Conservation (phyloP, 2,329 filamentous ascomycete genomes). For the Lachnellula hyalina region DNA sequence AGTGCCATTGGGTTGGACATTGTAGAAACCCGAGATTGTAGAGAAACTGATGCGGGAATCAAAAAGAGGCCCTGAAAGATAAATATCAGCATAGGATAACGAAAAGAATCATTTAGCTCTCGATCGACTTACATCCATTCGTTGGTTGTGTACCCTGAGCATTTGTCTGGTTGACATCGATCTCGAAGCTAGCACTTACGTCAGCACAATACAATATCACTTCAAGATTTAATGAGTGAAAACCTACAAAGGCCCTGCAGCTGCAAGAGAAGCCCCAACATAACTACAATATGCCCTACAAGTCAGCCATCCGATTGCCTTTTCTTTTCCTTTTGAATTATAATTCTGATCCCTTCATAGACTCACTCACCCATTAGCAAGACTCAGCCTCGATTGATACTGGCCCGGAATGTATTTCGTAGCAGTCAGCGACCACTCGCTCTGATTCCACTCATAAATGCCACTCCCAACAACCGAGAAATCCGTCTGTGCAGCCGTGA, state of each 20-base stretch:
- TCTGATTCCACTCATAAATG: slow-evolving; percentile 26
- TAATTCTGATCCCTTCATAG: too few relatives aligned
- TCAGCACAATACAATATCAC: neutral
- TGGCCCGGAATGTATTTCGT: slow-evolving; percentile 25
- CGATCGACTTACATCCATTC: slow-evolving; percentile 46
- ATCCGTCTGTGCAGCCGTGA: slow-evolving; percentile 16
- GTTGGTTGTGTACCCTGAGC: slow-evolving; percentile 33
- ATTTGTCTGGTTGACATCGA: slow-evolving; percentile 29
- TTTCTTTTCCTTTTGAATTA: too few relatives aligned
- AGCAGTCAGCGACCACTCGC: slow-evolving; percentile 28
- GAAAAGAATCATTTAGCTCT: neutral
- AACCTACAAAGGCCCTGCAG: slow-evolving; percentile 25
- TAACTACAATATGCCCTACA: slow-evolving; percentile 19
- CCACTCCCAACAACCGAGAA: slow-evolving; percentile 25
- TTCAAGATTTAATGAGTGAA: too few relatives aligned
- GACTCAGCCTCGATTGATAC: slow-evolving; percentile 29
- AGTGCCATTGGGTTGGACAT: slow-evolving; percentile 52
- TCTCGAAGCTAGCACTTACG: slow-evolving; percentile 19
- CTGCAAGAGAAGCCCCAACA: slow-evolving; percentile 27
- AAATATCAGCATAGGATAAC: neutral
- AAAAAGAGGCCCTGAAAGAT: slow-evolving; percentile 48
- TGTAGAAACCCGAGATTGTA: slow-evolving; percentile 63
- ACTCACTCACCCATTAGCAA: slow-evolving; percentile 29
- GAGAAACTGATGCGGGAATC: slow-evolving; percentile 59
- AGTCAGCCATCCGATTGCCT: too few relatives aligned